These are phyloP conservation scores for Limnomonas spitsbergensis DNA, from an alignment of 139 green algal species.

Conservation along the genomic window DNA sequence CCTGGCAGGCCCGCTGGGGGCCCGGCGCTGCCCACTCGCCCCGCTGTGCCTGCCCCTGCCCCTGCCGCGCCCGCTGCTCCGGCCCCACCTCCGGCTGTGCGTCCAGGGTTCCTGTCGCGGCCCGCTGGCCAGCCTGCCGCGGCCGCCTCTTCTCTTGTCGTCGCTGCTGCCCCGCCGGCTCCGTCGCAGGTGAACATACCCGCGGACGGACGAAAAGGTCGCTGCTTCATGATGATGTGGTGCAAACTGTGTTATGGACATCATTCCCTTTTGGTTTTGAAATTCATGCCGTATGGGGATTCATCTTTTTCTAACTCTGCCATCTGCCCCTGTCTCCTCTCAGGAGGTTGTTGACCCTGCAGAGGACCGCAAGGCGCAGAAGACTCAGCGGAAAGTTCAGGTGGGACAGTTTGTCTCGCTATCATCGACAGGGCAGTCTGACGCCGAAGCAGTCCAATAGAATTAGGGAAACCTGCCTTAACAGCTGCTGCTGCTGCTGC, in stretches of 20 bases:
- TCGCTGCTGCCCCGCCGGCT: background rate
- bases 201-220: no score
- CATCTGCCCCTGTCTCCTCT: no score
- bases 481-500: no score
- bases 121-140: background rate
- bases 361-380: conserved; percentile 33
- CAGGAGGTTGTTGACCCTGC: conserved; percentile 33
- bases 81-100: background rate
- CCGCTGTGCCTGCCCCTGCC: background rate
- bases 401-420: no score
- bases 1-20: background rate
- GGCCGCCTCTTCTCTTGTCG: background rate
- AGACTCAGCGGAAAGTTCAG: conserved; percentile 27
- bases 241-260: no score
- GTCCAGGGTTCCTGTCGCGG: background rate
- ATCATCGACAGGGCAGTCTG: no score
- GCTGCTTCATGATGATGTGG: no score
- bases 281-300: no score
- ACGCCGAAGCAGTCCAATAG: no score
- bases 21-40: background rate
- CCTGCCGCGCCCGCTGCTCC: background rate
- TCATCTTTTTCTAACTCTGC: no score
- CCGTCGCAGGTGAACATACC: background rate
- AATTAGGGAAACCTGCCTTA: no score
- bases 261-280: no score